phyloP scores from a whole-genome alignment of 2,329 filamentous ascomycete species.

The Fusarium tupiense region DNA sequence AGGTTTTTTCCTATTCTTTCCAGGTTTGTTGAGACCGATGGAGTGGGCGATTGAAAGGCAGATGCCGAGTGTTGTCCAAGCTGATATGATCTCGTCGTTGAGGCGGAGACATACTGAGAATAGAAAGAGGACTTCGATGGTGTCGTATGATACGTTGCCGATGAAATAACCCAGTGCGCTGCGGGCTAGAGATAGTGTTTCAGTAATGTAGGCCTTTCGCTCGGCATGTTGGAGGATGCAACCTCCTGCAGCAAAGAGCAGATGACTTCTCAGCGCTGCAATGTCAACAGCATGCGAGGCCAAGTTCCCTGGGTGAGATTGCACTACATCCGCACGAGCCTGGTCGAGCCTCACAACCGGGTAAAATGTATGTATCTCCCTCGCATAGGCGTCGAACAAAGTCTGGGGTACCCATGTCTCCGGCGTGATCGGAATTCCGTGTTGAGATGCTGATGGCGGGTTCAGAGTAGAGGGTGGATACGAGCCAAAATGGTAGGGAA shows the following conservation, averaged over 20 bases:
- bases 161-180: not conserved
- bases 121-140: not conserved
- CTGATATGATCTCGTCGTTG: slow-evolving; percentile 1
- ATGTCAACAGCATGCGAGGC: rapidly evolving
- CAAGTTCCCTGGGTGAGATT: not conserved
- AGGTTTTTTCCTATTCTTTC: rapidly evolving
- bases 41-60: not conserved
- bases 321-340: not conserved
- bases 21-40: rapidly evolving
- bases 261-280: not conserved
- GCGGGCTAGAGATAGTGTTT: not conserved
- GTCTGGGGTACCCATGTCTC: not conserved
- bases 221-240: not conserved
- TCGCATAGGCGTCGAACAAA: not conserved
- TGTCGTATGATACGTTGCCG: not conserved
- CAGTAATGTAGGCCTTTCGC: not conserved
- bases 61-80: not conserved
- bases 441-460: not conserved
- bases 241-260: not conserved
- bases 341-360: not conserved
- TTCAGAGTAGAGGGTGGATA: not conserved
- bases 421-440: not conserved
- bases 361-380: not conserved
- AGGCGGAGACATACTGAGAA: slow-evolving; percentile 4
- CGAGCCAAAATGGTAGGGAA: slow-evolving; percentile 9